Conservation (phyloP, 1,284 basidiomycete species). For the Ustilago loliicola region DNA sequence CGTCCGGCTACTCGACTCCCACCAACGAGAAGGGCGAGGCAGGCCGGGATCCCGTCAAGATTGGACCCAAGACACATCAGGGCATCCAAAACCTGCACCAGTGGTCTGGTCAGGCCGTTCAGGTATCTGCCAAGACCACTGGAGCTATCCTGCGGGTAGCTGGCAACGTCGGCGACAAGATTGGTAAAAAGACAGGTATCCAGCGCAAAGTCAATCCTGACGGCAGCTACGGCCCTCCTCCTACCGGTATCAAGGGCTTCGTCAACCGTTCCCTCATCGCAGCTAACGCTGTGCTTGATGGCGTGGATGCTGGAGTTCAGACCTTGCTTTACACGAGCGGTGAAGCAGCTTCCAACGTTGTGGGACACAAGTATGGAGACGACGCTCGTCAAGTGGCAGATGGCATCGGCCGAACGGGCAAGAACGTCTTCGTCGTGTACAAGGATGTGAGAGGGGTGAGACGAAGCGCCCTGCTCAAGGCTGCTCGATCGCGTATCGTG, state of each 20-base stretch:
- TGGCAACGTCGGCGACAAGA: slow-evolving; percentile 64
- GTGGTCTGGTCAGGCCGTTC: slow-evolving; percentile 50
- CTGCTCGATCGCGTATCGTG: slow-evolving; percentile 55
- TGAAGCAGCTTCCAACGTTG: slow-evolving; percentile 65
- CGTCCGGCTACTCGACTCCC: slow-evolving; percentile 26
- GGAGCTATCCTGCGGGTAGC: slow-evolving; percentile 65
- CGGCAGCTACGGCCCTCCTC: slow-evolving; percentile 41
- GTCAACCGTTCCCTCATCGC: slow-evolving; percentile 68
- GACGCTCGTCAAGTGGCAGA: slow-evolving; percentile 66
- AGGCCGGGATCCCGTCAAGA: slow-evolving; percentile 29
- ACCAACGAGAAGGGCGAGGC: slow-evolving; percentile 31
- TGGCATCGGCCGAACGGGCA: slow-evolving; percentile 54
- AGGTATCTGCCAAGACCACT: slow-evolving; percentile 59
- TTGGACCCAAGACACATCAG: slow-evolving; percentile 37
- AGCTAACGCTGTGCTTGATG: slow-evolving; percentile 68
- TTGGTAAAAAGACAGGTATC: slow-evolving; percentile 68
- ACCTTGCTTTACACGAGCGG: slow-evolving; percentile 58
- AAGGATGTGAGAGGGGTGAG: slow-evolving; percentile 67
- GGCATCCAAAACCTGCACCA: slow-evolving; percentile 34
- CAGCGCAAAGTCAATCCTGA: slow-evolving; percentile 58
- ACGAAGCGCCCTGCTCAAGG: slow-evolving; percentile 64
- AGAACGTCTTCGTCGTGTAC: slow-evolving; percentile 68
- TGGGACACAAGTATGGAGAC: slow-evolving; percentile 69
- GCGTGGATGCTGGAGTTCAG: slow-evolving; percentile 67
- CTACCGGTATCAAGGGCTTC: slow-evolving; percentile 66